Evolutionary conservation across 306 rosid genomes (phyloP).

Genomic region (Inga oerstediana): DNA sequence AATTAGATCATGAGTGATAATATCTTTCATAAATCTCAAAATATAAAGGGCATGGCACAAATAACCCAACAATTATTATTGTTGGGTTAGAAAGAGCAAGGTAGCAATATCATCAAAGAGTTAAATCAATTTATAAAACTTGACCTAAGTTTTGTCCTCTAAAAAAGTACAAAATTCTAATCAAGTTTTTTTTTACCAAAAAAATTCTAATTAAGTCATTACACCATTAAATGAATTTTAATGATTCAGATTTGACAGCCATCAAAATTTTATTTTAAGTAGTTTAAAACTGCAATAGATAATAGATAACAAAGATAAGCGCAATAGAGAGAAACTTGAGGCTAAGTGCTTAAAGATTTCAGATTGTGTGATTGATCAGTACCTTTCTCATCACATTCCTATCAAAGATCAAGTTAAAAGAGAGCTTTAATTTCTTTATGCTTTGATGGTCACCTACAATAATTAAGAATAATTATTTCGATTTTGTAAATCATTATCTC

Average conservation of each 20-base stretch:
- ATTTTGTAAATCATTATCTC: not conserved
- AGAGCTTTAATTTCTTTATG: not conserved
- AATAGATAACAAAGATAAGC: not conserved
- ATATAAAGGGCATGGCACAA: too few relatives aligned
- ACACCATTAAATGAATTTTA: not conserved
- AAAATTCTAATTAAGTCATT: too few relatives aligned
- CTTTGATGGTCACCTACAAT: not conserved
- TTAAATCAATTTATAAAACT: too few relatives aligned
- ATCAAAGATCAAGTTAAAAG: not conserved
- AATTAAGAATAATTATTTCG: conserved; percentile 20
- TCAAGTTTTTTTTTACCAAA: too few relatives aligned
- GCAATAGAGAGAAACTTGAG: not conserved
- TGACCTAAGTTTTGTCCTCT: too few relatives aligned
- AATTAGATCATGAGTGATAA: too few relatives aligned
- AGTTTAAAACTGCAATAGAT: not conserved
- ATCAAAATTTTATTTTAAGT: not conserved
- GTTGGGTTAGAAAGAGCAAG: too few relatives aligned
- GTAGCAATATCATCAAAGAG: too few relatives aligned
- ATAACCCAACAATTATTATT: too few relatives aligned
- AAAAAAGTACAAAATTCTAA: too few relatives aligned
- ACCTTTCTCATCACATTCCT: not conserved
- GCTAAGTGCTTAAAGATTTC: not conserved
- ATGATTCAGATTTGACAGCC: not conserved
- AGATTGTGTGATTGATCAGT: not conserved
- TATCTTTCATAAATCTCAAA: too few relatives aligned